A percentile compares a stretch with the other conserved stretches of the same genome.
phyloP scores from a whole-genome alignment of 192 early-diverging fungal species.

The Backusella mclennaniae region DNA sequence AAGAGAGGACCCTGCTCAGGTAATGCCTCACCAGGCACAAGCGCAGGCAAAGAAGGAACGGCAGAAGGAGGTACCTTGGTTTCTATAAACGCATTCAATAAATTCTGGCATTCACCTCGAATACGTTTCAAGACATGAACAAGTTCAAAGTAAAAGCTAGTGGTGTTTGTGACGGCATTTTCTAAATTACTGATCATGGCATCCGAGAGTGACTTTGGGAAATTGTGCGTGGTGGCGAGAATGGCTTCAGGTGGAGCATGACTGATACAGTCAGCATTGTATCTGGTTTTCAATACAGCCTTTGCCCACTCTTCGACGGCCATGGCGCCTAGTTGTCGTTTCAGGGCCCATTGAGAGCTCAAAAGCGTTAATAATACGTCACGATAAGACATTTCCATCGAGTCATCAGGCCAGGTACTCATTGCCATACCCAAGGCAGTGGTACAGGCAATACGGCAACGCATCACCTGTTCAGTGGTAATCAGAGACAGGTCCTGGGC shows the following conservation, averaged over 20 bases:
- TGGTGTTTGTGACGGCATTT: conserved; percentile 40
- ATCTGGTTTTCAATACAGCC: conserved; percentile 39
- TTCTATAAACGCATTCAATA: conserved; percentile 60
- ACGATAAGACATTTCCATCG: conserved; percentile 46
- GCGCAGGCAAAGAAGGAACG: conserved; percentile 55
- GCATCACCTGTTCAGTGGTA: conserved; percentile 69
- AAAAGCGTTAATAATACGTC: conserved; percentile 61
- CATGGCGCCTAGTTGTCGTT: conserved; percentile 73
- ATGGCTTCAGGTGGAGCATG: conserved; percentile 30
- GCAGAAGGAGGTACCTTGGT: conserved; percentile 37
- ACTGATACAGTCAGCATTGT: conserved; percentile 29
- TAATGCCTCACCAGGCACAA: conserved; percentile 36
- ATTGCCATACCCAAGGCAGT: conserved; percentile 78
- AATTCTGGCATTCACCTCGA: conserved; percentile 59
- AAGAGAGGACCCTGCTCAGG: conserved; percentile 41
- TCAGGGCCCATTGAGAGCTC: conserved; percentile 70
- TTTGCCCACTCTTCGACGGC: conserved; percentile 81
- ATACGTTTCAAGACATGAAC: conserved; percentile 60
- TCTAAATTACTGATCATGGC: conserved; percentile 51
- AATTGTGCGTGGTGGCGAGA: conserved; percentile 37
- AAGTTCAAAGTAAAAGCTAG: conserved; percentile 64
- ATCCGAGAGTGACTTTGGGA: conserved; percentile 56
- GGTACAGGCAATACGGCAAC: conserved; percentile 75
- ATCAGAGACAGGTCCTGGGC: conserved; percentile 88
- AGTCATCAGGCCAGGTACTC: conserved; percentile 52